Percentiles rank a stretch among this genome's conserved stretches.
Conservation (phyloP, 164 flowering plant species). For the Macadamia integrifolia region DNA sequence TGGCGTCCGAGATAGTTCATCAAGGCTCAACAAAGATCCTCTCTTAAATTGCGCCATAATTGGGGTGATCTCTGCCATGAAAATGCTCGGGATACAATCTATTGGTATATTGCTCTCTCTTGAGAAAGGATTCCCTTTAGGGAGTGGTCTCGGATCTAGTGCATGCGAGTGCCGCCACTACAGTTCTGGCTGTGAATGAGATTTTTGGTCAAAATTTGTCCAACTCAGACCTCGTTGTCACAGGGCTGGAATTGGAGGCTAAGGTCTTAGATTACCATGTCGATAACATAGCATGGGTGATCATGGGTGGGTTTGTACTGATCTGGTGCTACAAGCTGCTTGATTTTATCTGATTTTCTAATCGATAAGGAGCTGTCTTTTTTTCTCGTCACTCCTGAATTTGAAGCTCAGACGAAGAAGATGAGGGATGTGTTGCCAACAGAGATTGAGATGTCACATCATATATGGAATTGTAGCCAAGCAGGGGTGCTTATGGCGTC, state of each 20-base stretch:
- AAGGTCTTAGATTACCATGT: conserved; percentile 33
- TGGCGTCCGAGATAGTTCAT: conserved; percentile 22
- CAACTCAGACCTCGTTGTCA: conserved; percentile 37
- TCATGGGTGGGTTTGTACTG: conserved; percentile 82
- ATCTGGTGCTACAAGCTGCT: conserved; percentile 68
- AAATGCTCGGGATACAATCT: conserved; percentile 54
- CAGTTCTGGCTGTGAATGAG: conserved; percentile 82
- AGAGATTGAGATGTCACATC: no score
- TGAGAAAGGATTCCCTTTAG: no score
- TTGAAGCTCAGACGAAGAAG: no score
- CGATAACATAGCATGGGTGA: conserved; percentile 32
- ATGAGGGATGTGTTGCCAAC: no score
- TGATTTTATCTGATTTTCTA: conserved; percentile 58
- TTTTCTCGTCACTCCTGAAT: no score
- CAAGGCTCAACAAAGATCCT: no score
- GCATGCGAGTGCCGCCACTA: conserved; percentile 93
- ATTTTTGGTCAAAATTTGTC: conserved; percentile 51
- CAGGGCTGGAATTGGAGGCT: conserved; percentile 32
- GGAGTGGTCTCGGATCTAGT: conserved; percentile 80
- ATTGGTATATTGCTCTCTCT: conserved; percentile 41
- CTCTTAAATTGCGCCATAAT: conserved; percentile 77
- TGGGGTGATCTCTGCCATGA: conserved; percentile 75
- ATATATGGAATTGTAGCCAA: no score
- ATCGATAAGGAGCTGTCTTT: conserved; percentile 25
- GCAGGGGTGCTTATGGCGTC: no score